Percentiles rank a stretch among this genome's conserved stretches.
phyloP scores from a whole-genome alignment of 2,329 filamentous ascomycete genomes.

The Alternaria dauci region DNA sequence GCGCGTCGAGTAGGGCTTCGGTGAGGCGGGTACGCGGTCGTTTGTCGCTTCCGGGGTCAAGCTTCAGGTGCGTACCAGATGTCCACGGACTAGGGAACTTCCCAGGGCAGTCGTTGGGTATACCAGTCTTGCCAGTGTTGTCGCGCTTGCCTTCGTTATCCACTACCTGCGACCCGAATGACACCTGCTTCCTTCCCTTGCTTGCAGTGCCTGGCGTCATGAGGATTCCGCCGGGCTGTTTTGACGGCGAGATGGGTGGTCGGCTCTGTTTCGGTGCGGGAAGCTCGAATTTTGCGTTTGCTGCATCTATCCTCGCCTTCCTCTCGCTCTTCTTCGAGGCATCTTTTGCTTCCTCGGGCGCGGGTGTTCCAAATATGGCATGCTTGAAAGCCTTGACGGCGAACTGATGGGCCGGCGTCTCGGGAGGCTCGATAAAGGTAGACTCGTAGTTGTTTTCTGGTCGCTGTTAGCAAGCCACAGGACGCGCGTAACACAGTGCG shows the following conservation, averaged over 20 bases:
- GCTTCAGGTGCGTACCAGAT: slow-evolving; percentile 49
- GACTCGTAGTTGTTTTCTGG: slow-evolving; percentile 48
- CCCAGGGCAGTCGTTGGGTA: slow-evolving; percentile 58
- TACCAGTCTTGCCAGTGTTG: slow-evolving; percentile 55
- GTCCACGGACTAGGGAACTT: slow-evolving; percentile 63
- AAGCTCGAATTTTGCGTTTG: slow-evolving; percentile 33
- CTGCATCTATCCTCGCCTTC: slow-evolving; percentile 38
- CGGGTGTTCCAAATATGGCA: slow-evolving; percentile 70
- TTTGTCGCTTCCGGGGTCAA: slow-evolving; percentile 38
- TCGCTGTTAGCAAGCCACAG: slow-evolving; percentile 20
- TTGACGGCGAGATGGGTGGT: slow-evolving; percentile 59
- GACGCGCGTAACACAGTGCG: neutral
- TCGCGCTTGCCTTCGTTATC: slow-evolving; percentile 64
- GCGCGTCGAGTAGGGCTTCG: slow-evolving; percentile 55
- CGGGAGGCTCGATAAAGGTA: slow-evolving; percentile 63
- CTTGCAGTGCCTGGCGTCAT: slow-evolving; percentile 67
- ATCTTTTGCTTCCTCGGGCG: slow-evolving; percentile 55
- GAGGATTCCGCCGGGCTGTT: slow-evolving; percentile 67
- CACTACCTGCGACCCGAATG: slow-evolving; percentile 65
- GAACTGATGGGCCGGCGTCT: slow-evolving; percentile 72
- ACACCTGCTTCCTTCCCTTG: slow-evolving; percentile 67
- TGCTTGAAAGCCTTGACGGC: slow-evolving; percentile 73
- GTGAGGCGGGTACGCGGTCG: slow-evolving; percentile 55
- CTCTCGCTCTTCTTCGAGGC: slow-evolving; percentile 34
- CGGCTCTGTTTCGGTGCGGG: slow-evolving; percentile 32